Evolutionary conservation across 2,329 filamentous ascomycete species (phyloP).

Genomic region (Bipolaris gigantea): DNA sequence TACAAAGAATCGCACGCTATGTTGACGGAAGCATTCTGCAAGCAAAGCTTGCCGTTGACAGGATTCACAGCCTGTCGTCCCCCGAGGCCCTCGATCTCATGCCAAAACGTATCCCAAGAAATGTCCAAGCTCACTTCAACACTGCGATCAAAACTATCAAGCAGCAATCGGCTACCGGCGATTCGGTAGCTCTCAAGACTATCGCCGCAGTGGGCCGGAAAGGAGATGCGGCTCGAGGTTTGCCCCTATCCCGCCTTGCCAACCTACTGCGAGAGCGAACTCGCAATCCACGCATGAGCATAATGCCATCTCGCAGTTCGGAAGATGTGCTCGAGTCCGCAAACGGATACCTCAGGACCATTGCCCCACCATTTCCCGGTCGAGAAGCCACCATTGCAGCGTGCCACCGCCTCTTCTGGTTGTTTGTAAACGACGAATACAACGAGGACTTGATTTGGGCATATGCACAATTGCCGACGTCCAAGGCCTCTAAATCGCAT

Average conservation of each 20-base stretch:
- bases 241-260: conserved; percentile 5
- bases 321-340: conserved; percentile 6
- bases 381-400: conserved; percentile 2
- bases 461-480: conserved; percentile 7
- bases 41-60: conserved; percentile 14
- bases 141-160: conserved; percentile 1
- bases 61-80: conserved; percentile 7
- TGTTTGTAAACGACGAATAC: conserved; percentile 9
- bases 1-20: conserved; percentile 1
- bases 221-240: background rate
- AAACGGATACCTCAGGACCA: conserved; percentile 6
- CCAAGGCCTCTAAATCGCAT: conserved; percentile 3
- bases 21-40: conserved; percentile 8
- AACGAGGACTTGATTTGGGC: conserved; percentile 12
- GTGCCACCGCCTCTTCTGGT: conserved; percentile 1
- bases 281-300: background rate
- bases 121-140: conserved; percentile 6
- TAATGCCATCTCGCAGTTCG: conserved; percentile 2
- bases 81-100: conserved; percentile 3
- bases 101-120: conserved; percentile 4
- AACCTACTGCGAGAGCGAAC: conserved; percentile 2
- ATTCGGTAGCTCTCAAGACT: conserved; percentile 3
- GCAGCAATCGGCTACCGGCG: background rate
- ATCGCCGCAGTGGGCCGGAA: conserved; percentile 7
- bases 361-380: background rate